Conservation (phyloP, 768 basidiomycete genomes). For the Tephrocybe sp. region DNA sequence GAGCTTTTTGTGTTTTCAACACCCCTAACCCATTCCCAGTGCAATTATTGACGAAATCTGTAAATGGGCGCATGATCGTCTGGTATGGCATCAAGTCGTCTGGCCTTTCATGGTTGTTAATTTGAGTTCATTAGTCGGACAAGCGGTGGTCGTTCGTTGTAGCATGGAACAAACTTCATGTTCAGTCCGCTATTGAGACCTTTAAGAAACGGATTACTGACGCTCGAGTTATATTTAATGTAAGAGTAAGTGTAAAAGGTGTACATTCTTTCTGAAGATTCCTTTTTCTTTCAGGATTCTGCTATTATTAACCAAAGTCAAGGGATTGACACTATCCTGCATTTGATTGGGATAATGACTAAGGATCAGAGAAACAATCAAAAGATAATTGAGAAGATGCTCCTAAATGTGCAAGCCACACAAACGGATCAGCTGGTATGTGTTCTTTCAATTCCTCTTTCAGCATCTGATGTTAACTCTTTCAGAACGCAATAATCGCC, state of each 20-base stretch:
- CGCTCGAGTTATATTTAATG: constrained; percentile 9
- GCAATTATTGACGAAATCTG: constrained; percentile 16
- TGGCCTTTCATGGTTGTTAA: neutral
- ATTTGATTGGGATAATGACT: neutral
- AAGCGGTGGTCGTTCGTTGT: constrained; percentile 7
- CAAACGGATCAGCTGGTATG: constrained; percentile 14
- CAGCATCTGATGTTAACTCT: neutral
- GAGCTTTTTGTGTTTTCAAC: neutral
- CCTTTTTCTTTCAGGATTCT: neutral
- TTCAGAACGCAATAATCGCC: constrained; percentile 3
- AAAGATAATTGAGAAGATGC: constrained; percentile 8
- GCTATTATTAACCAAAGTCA: constrained; percentile 3
- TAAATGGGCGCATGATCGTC: constrained; percentile 9
- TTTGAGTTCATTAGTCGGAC: constrained; percentile 9
- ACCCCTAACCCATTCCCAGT: neutral
- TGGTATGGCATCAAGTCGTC: constrained; percentile 1
- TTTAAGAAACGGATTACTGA: constrained; percentile 9
- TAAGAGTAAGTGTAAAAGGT: neutral
- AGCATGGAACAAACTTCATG: neutral
- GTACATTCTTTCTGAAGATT: too few species aligned
- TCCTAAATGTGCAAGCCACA: too few species aligned
- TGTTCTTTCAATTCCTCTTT: neutral
- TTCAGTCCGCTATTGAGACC: constrained; percentile 9
- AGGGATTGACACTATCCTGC: constrained; percentile 5
- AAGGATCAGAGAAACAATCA: constrained; percentile 3